These are phyloP conservation scores for Capsicum rhomboideum DNA, from an alignment of 257 asterid species.

Conservation along the genomic window DNA sequence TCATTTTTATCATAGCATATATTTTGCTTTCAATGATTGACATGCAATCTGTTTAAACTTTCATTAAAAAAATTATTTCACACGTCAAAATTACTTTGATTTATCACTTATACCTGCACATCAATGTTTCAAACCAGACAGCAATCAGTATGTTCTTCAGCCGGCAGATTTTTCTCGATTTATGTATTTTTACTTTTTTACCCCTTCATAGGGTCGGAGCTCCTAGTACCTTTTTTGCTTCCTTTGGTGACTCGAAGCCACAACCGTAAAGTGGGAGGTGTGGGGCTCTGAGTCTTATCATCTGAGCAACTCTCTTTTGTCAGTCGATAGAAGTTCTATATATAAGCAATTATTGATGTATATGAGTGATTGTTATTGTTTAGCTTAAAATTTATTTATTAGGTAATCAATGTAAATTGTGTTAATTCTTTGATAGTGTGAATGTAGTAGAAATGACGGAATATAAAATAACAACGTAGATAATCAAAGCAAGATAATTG, in stretches of 20 bases:
- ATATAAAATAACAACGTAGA: too few species aligned
- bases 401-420: neutral
- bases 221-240: too few species aligned
- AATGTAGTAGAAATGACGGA: too few species aligned
- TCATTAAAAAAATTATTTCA: neutral
- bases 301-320: too few species aligned
- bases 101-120: neutral
- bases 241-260: too few species aligned
- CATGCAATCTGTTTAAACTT: neutral
- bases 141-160: neutral
- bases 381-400: neutral
- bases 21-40: neutral
- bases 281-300: too few species aligned
- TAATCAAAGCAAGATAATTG: too few species aligned
- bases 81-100: neutral
- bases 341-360: neutral
- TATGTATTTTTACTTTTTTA: too few species aligned
- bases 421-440: neutral
- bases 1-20: too few species aligned
- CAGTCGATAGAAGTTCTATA: too few species aligned
- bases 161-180: neutral
- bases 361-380: neutral
- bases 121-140: neutral
- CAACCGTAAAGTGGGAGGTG: too few species aligned
- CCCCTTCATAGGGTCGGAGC: too few species aligned